A percentile compares a stretch with the other conserved stretches of the same genome.
These are phyloP conservation scores for Suhomyces faveliae DNA, from an alignment of 805 yeast genomes.

Conservation along the genomic window DNA sequence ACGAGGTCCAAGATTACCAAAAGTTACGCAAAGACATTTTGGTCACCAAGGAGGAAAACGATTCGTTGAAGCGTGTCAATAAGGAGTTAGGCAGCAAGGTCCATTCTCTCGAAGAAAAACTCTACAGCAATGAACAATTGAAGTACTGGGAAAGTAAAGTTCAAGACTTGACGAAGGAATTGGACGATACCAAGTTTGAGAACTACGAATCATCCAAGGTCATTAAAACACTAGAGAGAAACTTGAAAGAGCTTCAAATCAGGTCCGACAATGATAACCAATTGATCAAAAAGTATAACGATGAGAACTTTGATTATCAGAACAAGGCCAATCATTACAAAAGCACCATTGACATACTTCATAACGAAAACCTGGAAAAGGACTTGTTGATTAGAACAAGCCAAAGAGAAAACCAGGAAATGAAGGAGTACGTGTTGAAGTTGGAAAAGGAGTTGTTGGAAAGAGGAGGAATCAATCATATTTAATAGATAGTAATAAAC, in stretches of 20 bases:
- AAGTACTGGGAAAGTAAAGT: conserved; percentile 62
- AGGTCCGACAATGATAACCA: conserved; percentile 51
- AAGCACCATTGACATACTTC: conserved; percentile 38
- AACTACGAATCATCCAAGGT: conserved; percentile 54
- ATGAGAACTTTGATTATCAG: conserved; percentile 57
- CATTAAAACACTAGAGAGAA: conserved; percentile 49
- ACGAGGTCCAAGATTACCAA: conserved; percentile 36
- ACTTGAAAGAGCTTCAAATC: conserved; percentile 52
- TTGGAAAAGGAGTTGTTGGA: conserved; percentile 58
- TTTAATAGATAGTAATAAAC: not conserved
- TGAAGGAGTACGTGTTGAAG: conserved; percentile 50
- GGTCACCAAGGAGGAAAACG: conserved; percentile 64
- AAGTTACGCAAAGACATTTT: conserved; percentile 49
- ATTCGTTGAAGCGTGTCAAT: conserved; percentile 56
- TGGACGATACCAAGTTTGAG: conserved; percentile 46
- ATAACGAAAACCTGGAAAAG: conserved; percentile 40
- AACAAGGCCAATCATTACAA: conserved; percentile 45
- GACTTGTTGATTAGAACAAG: conserved; percentile 44
- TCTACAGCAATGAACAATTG: conserved; percentile 51
- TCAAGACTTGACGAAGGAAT: conserved; percentile 48
- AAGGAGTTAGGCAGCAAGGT: conserved; percentile 48
- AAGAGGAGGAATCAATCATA: conserved; percentile 31
- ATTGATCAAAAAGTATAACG: conserved; percentile 52
- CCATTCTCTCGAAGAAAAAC: conserved; percentile 45
- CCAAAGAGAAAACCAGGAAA: conserved; percentile 55